Evolutionary conservation across 495 filamentous ascomycete species (phyloP), one percentile per base, ranked within the genome.

Genomic region (Penicillium nucicola): DNA sequence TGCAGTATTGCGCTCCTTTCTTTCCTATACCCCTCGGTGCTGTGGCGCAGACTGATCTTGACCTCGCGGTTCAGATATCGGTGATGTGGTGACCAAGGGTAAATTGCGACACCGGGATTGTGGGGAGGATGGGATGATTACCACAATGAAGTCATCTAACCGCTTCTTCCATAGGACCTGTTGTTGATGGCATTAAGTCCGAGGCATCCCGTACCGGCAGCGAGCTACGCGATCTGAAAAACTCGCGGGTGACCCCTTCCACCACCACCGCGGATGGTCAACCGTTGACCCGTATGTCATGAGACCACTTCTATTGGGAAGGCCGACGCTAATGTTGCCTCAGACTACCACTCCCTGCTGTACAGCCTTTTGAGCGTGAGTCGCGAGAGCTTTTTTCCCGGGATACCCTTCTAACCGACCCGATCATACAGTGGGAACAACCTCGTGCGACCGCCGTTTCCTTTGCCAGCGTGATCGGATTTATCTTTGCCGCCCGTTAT

Each of bases 261-360:
- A 76, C 84, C 50, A 80, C 80, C 32, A 82, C 89, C 58, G 84
- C 83, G 55, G 95, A 84, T 62, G 90, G 90, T 58, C 92, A 97
- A 67, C 86, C 86, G 20, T 71, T 97, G 73, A 97, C 91, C 41
- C 87, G 81, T 83, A 80, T 48, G 79, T 71, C 18, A 18, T 33
- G 19, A 33, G 37, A 46, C n/a, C 5, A 34, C 30, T 23, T 36
- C 25, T 33, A 51, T 52, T 17, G 35, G 23, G 32, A 6, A 37
- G 36, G 15, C 28, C 30, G 52, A 44, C 19, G 44, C 61, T 65
- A 45, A 67, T 42, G 10, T 22, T 44, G 25, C 45, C 32, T 5
- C 41, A 82, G 79, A 92, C 72, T 99, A 97, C 71, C 93, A 97
- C 74, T 96, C 90, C 30, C 82, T 97, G 74, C 92, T 97, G 76